Conservation (phyloP, 345 rosid genomes). For the Eucalyptus pumila region DNA sequence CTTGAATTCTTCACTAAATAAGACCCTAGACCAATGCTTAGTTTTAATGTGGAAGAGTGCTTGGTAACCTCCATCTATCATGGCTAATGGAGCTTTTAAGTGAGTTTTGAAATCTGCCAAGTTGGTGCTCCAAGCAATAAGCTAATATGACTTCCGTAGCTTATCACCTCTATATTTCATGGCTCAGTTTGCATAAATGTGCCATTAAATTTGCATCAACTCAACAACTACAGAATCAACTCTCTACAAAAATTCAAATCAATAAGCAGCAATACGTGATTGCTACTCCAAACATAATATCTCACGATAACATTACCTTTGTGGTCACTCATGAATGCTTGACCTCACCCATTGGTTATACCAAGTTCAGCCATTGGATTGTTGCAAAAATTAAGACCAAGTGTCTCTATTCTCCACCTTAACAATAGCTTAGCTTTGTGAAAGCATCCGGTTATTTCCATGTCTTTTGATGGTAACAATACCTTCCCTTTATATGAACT, state of each 20-base stretch:
- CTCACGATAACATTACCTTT: neutral
- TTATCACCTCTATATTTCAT: neutral
- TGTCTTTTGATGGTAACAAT: neutral
- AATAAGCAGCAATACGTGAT: neutral
- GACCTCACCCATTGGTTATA: neutral
- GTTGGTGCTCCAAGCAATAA: neutral
- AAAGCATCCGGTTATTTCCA: neutral
- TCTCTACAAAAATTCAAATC: neutral
- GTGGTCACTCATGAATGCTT: neutral
- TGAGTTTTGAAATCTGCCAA: neutral
- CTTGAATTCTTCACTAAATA: neutral
- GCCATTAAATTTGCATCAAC: neutral
- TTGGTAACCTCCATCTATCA: neutral
- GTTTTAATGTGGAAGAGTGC: neutral
- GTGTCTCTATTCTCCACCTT: neutral
- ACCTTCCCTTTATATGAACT: neutral
- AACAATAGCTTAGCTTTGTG: neutral
- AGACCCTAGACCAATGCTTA: neutral
- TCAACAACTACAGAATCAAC: neutral
- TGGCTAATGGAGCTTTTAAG: neutral
- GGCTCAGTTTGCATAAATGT: neutral
- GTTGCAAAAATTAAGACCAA: neutral
- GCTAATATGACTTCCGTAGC: neutral
- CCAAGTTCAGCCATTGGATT: neutral
- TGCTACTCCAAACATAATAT: neutral